These are phyloP conservation scores for Brasenia schreberi DNA, from an alignment of 164 flowering plant genomes.

Conservation along the genomic window DNA sequence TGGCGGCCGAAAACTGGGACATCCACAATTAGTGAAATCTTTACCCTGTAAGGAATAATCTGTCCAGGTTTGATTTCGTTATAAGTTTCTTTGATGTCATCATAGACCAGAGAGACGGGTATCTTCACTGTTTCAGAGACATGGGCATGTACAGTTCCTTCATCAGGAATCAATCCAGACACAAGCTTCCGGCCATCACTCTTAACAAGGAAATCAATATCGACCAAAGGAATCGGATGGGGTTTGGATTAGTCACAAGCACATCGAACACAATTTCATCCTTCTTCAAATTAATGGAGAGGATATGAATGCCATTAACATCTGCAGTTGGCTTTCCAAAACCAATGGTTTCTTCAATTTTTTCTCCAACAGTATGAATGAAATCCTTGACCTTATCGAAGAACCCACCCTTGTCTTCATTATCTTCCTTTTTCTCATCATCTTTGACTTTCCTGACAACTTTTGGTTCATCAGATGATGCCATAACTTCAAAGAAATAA, in stretches of 20 bases:
- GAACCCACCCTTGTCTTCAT: conserved; percentile 9
- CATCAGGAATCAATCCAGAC: conserved; percentile 9
- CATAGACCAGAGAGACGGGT: conserved; percentile 7
- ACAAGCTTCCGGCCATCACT: conserved; percentile 10
- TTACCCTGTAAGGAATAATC: conserved; percentile 9
- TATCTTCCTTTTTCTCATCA: conserved; percentile 28
- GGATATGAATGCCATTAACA: conserved; percentile 7
- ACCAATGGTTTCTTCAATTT: conserved; percentile 7
- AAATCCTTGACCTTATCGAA: conserved; percentile 10
- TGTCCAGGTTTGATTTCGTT: conserved; percentile 6
- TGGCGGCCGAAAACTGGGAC: conserved; percentile 8
- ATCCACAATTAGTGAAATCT: conserved; percentile 6
- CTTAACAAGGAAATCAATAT: conserved; percentile 7
- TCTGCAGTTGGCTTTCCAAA: conserved; percentile 12
- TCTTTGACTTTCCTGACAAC: conserved; percentile 13
- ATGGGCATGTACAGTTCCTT: conserved; percentile 6
- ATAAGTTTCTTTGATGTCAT: conserved; percentile 7
- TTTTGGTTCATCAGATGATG: conserved; percentile 6
- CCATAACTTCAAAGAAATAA: conserved; percentile 1
- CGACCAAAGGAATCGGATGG: conserved; percentile 7
- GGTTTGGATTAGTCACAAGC: conserved; percentile 9
- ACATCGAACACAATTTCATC: conserved; percentile 6
- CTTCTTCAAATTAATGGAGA: conserved; percentile 4
- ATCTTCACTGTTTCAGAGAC: conserved; percentile 9
- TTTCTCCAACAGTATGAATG: conserved; percentile 9